phyloP scores from a whole-genome alignment of 23 red algal species.

The Gracilaria domingensis region DNA sequence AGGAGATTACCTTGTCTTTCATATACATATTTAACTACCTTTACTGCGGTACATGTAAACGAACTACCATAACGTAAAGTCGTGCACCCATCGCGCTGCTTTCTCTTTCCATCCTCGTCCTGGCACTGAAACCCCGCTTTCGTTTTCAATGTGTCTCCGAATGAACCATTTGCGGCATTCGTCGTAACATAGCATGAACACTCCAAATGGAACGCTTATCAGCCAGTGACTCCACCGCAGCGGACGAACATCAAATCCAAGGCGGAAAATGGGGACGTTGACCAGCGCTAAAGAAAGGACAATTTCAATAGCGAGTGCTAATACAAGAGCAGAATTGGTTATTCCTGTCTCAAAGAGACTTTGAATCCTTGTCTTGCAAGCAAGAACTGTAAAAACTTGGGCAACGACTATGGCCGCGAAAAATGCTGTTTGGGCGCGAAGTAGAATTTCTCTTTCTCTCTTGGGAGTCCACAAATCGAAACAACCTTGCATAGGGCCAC shows the following conservation, averaged over 20 bases:
- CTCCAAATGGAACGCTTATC: constrained; percentile 64
- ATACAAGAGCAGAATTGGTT: constrained; percentile 56
- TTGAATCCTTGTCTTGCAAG: constrained; percentile 53
- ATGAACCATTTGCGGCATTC: constrained; percentile 78
- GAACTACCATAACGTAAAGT: constrained; percentile 66
- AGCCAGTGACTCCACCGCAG: constrained; percentile 49
- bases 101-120: constrained; percentile 16
- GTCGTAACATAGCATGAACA: constrained; percentile 70
- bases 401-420: constrained; percentile 74
- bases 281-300: constrained; percentile 37
- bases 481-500: constrained; percentile 55
- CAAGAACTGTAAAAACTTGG: constrained; percentile 69
- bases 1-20: background rate
- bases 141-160: constrained; percentile 64
- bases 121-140: constrained; percentile 24
- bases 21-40: background rate
- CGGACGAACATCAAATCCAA: constrained; percentile 51
- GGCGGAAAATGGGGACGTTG: constrained; percentile 52
- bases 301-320: constrained; percentile 56
- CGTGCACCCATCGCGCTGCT: constrained; percentile 45
- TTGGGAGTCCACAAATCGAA: constrained; percentile 76
- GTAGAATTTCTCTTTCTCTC: constrained; percentile 49
- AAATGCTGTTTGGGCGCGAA: constrained; percentile 73
- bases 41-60: background rate
- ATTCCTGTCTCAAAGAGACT: constrained; percentile 47